Conservation (phyloP, 1,139 yeast species). For the Protomyces lactucae-debilis region DNA sequence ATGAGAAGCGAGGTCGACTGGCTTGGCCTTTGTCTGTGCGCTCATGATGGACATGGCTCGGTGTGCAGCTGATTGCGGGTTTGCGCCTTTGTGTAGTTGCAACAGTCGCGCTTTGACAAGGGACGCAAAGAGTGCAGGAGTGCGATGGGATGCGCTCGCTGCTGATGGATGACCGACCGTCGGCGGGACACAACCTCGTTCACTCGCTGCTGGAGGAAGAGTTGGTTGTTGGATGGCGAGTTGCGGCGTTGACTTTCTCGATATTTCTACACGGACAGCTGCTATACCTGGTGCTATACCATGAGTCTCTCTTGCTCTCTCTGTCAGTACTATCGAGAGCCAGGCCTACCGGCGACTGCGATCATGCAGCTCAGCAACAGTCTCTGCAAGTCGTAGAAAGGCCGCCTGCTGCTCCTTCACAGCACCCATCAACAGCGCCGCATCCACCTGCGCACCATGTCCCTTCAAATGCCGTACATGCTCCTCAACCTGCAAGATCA, state of each 20-base stretch:
- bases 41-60: slow-evolving; percentile 15
- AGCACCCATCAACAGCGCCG: slow-evolving; percentile 10
- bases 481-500: slow-evolving; percentile 65
- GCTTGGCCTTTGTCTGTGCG: slow-evolving; percentile 8
- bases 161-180: slow-evolving; percentile 2
- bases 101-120: too few relatives aligned
- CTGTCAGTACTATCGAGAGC: too few relatives aligned
- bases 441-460: slow-evolving; percentile 37
- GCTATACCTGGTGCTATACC: too few relatives aligned
- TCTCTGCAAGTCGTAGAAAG: slow-evolving; percentile 7
- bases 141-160: not conserved
- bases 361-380: slow-evolving; percentile 13
- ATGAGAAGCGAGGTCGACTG: slow-evolving; percentile 39
- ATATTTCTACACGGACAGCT: too few relatives aligned
- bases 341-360: not conserved
- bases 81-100: too few relatives aligned
- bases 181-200: not conserved
- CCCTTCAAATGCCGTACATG: slow-evolving; percentile 67
- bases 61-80: not conserved
- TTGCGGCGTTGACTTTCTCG: too few relatives aligned
- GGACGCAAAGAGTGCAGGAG: not conserved
- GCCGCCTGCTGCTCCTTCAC: slow-evolving; percentile 13
- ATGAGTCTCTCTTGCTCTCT: too few relatives aligned
- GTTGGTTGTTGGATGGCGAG: not conserved
- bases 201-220: not conserved